phyloP scores from a whole-genome alignment of 129 eudicot species.

The Oenanthe sinensis region DNA sequence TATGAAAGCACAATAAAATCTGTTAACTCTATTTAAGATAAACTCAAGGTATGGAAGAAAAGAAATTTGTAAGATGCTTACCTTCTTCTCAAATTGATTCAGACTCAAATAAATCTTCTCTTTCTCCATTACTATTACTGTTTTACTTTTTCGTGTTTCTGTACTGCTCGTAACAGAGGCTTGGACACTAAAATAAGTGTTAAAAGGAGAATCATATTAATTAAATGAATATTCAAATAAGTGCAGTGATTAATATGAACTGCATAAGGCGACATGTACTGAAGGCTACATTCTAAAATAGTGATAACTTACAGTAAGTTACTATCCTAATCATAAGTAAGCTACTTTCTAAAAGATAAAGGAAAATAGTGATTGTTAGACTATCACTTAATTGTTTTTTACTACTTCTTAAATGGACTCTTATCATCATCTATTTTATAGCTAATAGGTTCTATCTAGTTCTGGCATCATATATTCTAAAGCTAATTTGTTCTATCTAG shows the following conservation, averaged over 20 bases:
- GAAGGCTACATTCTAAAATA: too few species aligned
- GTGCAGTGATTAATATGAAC: neutral
- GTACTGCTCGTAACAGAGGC: slow-evolving; percentile 94
- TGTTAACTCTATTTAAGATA: neutral
- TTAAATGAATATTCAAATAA: neutral
- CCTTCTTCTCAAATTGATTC: slow-evolving; percentile 69
- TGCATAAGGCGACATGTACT: neutral
- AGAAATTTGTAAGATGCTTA: slow-evolving; percentile 7
- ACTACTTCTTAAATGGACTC: neutral
- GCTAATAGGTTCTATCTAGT: neutral
- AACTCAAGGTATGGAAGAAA: neutral
- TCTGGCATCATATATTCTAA: neutral
- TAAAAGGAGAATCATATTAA: slow-evolving; percentile 6
- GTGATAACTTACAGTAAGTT: too few species aligned
- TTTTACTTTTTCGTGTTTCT: slow-evolving; percentile 63
- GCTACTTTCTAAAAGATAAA: neutral
- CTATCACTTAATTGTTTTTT: neutral
- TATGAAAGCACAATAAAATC: slow-evolving; percentile 9
- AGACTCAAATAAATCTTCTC: slow-evolving; percentile 67
- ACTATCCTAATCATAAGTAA: neutral
- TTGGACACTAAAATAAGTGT: slow-evolving; percentile 45
- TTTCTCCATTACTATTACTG: slow-evolving; percentile 73
- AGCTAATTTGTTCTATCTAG: too few species aligned
- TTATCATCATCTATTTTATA: neutral
- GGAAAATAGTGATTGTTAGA: neutral